Base-by-base conservation (phyloP, 768 basidiomycete species). In the Russula virescens region DNA sequence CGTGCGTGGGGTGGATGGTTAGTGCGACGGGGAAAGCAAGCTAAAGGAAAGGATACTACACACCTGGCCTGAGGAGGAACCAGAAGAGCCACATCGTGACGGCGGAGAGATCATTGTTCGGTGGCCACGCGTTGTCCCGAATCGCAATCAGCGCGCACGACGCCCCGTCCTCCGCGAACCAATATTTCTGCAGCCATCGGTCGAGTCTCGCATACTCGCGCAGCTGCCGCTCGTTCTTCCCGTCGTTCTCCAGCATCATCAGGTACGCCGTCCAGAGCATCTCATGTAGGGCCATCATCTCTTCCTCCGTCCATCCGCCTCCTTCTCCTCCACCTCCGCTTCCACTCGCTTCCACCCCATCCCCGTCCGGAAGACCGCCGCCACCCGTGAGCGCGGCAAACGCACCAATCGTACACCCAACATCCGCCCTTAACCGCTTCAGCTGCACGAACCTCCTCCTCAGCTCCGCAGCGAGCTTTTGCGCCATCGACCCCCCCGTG, bases 231-330 rank as follows among this genome's bases (percentile, higher is more conserved):
- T 81, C 81, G 67, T 92, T 92, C 70, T 81, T 85, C 47, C 83
- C 87, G 31, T 87, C 87, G 67, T 90, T 87, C 75, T 94, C 91
- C 51, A 93, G 75, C 79, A 91, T 81, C 84, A 93, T 84, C 42
- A 89, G 73, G 69, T 88, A 91, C 28, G 84, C 80, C 31, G 81
- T 80, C 78, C 84, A 87, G 6, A 92, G 80, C 16, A 83, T 69
- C n/a, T 83, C 77, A 25, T 76, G 74, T 38, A 80, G 61, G 19
- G 65, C 63, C 55, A 68, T 68, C 18, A 68, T 67, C 21, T 73
- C 71, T n/a, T 65, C 59, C 14, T 71, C 68, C 52, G 69, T 57
- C 46, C 68, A 66, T 13, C n/a, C 55, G 0, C 23, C 55, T 0
- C 42, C 42, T 9, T 28, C 21, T 9, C 25, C 25, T 0, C 26